Base-by-base conservation (phyloP, 306 rosid species). In the Astragalus glycyphyllos region DNA sequence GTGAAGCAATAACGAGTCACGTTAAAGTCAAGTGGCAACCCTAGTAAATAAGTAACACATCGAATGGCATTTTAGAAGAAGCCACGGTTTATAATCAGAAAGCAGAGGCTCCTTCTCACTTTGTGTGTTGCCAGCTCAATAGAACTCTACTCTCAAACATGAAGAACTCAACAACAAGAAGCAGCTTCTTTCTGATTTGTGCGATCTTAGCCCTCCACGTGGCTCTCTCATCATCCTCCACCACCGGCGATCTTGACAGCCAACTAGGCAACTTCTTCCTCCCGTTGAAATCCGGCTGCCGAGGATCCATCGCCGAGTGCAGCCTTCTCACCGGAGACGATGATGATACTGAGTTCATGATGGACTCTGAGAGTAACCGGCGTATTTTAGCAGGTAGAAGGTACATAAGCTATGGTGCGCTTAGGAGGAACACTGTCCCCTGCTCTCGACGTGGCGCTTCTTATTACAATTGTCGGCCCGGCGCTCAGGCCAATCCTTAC, bases 361-460 rank as follows among this genome's bases (percentile, higher is more conserved):
- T 92, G 96, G 95, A 89, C 54, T 90, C 98, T 38, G 98, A 93
- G 84, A 84, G 58, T 81, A 82, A 57, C 85, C 87, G 97, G 79
- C 98, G 98, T 79, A 88, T 88, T 65, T 68, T 92, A 69, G 98
- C 98, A 0, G 65, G 68, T 5, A 74, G 7, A 13, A 77, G 73
- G 63, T 92, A 92, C 82, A 90, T 92, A 14, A 90, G 98, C 93
- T 92, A 92, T 70, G 98, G 96, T 65, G 98, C 98, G 75, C 86
- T 92, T 71, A 84, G 88, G 87, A 86, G 91, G 86, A 92, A 90
- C 93, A 82, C 80, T 51, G 93, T 92, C 3, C 98, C 98, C 11
- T 92, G 97, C 81, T 92, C 97, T 0, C 68, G 92, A 9, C 97
- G 97, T 7, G 98, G 98, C 70, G 97, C 97, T 72, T 93, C 98